These are phyloP conservation scores for Ascochyta fabae DNA, from an alignment of 2,329 filamentous ascomycete genomes.

Conservation along the genomic window DNA sequence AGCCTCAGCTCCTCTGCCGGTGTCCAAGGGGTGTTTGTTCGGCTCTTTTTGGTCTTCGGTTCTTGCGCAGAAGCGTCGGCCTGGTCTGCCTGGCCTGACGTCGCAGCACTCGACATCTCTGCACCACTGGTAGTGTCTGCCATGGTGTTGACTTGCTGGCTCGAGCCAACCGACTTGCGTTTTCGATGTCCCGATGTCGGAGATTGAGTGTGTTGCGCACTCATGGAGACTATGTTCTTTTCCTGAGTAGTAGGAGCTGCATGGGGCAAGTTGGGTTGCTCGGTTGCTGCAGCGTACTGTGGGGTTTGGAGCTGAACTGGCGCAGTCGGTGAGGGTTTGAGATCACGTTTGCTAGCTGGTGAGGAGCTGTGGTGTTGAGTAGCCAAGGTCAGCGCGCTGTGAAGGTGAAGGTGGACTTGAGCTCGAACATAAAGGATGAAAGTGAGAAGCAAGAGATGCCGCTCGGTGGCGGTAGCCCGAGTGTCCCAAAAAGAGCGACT, in stretches of 20 bases:
- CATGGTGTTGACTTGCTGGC: conserved; percentile 36
- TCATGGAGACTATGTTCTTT: conserved; percentile 25
- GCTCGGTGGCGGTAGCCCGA: conserved; percentile 15
- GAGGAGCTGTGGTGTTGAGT: conserved; percentile 46
- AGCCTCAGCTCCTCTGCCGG: conserved; percentile 89
- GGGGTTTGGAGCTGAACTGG: conserved; percentile 33
- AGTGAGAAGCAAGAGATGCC: conserved; percentile 2
- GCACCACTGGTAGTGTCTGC: conserved; percentile 23
- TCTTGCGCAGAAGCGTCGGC: conserved; percentile 38
- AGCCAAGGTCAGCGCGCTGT: conserved; percentile 40
- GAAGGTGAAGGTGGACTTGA: conserved; percentile 11
- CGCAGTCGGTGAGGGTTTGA: conserved; percentile 52
- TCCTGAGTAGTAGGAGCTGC: conserved; percentile 33
- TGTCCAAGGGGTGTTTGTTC: conserved; percentile 99
- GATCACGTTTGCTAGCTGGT: conserved; percentile 52
- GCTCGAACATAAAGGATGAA: conserved; percentile 1
- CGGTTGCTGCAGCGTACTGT: conserved; percentile 30
- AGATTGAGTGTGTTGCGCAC: conserved; percentile 26
- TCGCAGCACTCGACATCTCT: conserved; percentile 30
- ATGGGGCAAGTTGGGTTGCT: conserved; percentile 39
- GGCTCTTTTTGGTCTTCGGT: conserved; percentile 78
- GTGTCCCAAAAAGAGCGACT: conserved; percentile 33
- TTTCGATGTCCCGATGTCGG: conserved; percentile 23
- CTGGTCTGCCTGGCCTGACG: conserved; percentile 30
- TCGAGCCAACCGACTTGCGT: conserved; percentile 43